These are phyloP conservation scores for Stagonosporopsis cucurbitacearum DNA, from an alignment of 2,329 filamentous ascomycete genomes.

Conservation along the genomic window DNA sequence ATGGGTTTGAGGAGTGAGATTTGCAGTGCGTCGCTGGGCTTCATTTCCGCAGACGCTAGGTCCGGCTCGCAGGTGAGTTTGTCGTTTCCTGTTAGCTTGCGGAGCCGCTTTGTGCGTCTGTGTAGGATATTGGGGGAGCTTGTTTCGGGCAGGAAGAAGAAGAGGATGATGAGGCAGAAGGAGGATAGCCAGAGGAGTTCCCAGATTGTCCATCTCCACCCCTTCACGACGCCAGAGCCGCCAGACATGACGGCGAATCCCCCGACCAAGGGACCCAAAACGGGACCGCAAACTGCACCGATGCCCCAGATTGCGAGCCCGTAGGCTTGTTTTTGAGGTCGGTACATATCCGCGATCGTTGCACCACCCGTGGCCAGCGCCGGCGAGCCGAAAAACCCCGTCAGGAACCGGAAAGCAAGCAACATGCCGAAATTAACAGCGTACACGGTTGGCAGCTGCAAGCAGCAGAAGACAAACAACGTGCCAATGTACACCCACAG, in stretches of 20 bases:
- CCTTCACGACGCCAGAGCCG: slow-evolving; percentile 28
- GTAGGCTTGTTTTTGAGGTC: slow-evolving; percentile 48
- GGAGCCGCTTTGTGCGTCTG: slow-evolving; percentile 49
- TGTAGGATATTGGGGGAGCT: slow-evolving; percentile 51
- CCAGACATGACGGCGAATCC: slow-evolving; percentile 49
- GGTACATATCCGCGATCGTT: slow-evolving; percentile 55
- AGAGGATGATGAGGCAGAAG: slow-evolving; percentile 48
- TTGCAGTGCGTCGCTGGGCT: slow-evolving; percentile 43
- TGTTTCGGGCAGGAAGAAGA: slow-evolving; percentile 53
- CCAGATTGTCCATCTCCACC: slow-evolving; percentile 54
- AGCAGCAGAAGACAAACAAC: slow-evolving; percentile 53
- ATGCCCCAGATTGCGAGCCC: slow-evolving; percentile 52
- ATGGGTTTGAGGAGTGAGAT: slow-evolving; percentile 54
- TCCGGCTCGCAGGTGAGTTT: slow-evolving; percentile 52
- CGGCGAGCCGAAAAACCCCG: slow-evolving; percentile 57
- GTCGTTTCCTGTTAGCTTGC: slow-evolving; percentile 51
- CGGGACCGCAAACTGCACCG: slow-evolving; percentile 50
- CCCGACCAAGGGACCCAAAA: slow-evolving; percentile 53
- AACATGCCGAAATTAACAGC: slow-evolving; percentile 59
- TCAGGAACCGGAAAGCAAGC: slow-evolving; percentile 58
- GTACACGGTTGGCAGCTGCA: slow-evolving; percentile 56
- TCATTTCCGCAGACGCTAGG: slow-evolving; percentile 47
- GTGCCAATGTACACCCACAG: slow-evolving; percentile 44
- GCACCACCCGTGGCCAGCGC: slow-evolving; percentile 56
- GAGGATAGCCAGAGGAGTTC: slow-evolving; percentile 52